These are phyloP conservation scores for Globisporangium ultimum DNA, from an alignment of 352 stramenopile genomes.

Conservation along the genomic window DNA sequence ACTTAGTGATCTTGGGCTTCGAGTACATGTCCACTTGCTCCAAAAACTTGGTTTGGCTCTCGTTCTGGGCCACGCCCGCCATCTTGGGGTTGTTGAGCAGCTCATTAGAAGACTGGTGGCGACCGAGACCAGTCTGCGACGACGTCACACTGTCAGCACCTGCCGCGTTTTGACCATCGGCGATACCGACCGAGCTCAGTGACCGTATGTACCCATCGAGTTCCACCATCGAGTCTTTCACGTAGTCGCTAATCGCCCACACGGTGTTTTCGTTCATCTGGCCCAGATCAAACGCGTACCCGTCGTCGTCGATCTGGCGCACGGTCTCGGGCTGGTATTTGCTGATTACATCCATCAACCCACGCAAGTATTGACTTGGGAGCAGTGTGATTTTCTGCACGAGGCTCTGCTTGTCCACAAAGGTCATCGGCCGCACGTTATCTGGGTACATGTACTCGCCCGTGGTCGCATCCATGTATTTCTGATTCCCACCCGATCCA, in stretches of 20 bases:
- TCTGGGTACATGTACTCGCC: conserved; percentile 86
- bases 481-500: conserved; percentile 65
- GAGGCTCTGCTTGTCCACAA: conserved; percentile 77
- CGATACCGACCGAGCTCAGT: conserved; percentile 40
- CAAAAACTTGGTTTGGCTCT: conserved; percentile 84
- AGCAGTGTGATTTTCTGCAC: conserved; percentile 87
- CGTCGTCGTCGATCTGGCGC: conserved; percentile 83
- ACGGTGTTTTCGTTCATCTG: conserved; percentile 90
- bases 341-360: conserved; percentile 86
- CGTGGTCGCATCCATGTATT: conserved; percentile 58
- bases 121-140: conserved; percentile 6
- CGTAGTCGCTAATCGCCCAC: conserved; percentile 85
- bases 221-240: conserved; percentile 84
- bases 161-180: conserved; percentile 6
- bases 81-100: conserved; percentile 70
- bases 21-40: conserved; percentile 89
- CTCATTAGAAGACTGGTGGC: conserved; percentile 9
- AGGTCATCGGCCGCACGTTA: conserved; percentile 82
- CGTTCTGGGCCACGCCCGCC: conserved; percentile 59
- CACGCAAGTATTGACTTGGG: conserved; percentile 77
- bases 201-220: conserved; percentile 83
- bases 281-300: conserved; percentile 83
- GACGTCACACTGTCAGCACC: conserved; percentile 5
- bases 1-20: conserved; percentile 85
- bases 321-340: conserved; percentile 87